A percentile compares a stretch with the other conserved stretches of the same genome.
phyloP scores from a whole-genome alignment of 2,329 filamentous ascomycete species.

The Chaetothyriales sp. region DNA sequence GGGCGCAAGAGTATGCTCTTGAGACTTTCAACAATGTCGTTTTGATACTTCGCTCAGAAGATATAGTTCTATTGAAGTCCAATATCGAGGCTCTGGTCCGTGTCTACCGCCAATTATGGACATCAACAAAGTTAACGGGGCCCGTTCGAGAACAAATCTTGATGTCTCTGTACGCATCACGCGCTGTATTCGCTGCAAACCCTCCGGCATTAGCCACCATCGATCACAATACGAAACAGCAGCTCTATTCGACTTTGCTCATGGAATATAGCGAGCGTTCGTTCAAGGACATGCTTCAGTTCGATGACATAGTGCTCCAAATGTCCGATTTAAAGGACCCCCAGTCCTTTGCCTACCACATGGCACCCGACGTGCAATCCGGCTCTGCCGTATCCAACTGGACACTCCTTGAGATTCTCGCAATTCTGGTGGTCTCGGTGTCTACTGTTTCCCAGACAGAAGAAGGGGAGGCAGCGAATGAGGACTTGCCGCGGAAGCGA shows the following conservation, averaged over 20 bases:
- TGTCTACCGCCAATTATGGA: slow-evolving; percentile 64
- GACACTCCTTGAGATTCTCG: slow-evolving; percentile 1
- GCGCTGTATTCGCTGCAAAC: slow-evolving; percentile 43
- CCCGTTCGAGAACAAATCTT: slow-evolving; percentile 65
- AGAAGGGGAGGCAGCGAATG: not conserved
- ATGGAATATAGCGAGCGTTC: slow-evolving; percentile 62
- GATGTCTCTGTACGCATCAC: slow-evolving; percentile 53
- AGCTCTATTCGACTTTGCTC: slow-evolving; percentile 40
- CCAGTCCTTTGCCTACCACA: not conserved
- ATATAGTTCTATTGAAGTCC: slow-evolving; percentile 47
- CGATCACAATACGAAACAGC: slow-evolving; percentile 6
- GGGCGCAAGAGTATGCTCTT: slow-evolving; percentile 57
- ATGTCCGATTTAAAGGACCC: slow-evolving; percentile 2
- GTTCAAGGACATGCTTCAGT: slow-evolving; percentile 57
- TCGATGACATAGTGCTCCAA: slow-evolving; percentile 50
- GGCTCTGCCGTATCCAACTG: slow-evolving; percentile 1
- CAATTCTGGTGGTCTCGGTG: not conserved
- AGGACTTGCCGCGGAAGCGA: slow-evolving; percentile 10
- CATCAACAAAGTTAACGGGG: slow-evolving; percentile 40
- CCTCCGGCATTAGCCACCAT: slow-evolving; percentile 23
- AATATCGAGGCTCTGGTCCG: slow-evolving; percentile 52
- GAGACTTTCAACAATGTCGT: slow-evolving; percentile 61
- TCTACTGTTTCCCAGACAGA: not conserved
- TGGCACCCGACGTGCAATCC: not conserved
- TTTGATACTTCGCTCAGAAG: slow-evolving; percentile 52